phyloP scores from a whole-genome alignment of 768 basidiomycete genomes.

The Mycena albidolilacea region DNA sequence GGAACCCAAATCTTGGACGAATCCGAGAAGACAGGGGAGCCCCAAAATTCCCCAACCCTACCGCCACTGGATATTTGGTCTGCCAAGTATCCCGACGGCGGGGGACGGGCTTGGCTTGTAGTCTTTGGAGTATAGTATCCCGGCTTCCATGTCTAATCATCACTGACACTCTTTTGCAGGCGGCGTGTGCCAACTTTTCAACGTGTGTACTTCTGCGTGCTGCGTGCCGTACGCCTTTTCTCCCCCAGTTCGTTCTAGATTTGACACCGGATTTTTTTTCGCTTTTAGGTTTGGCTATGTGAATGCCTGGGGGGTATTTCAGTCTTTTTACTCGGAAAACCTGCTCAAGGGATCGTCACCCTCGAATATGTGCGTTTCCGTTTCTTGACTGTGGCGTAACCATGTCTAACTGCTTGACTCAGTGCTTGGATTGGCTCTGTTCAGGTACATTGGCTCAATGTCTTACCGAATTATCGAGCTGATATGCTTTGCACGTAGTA shows the following conservation, averaged over 20 bases:
- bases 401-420: neutral
- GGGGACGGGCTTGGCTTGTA: conserved; percentile 33
- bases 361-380: conserved; percentile 72
- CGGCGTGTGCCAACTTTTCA: conserved; percentile 34
- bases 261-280: conserved; percentile 4
- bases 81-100: conserved; percentile 36
- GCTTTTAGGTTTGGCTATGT: conserved; percentile 36
- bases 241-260: neutral
- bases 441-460: conserved; percentile 59
- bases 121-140: conserved; percentile 30
- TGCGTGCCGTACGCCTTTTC: conserved; percentile 3
- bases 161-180: conserved; percentile 5
- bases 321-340: conserved; percentile 76
- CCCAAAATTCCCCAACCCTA: neutral
- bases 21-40: conserved; percentile 22
- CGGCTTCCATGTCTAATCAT: neutral
- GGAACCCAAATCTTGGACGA: neutral
- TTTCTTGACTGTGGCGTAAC: neutral
- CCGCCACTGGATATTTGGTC: conserved; percentile 19
- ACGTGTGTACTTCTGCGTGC: conserved; percentile 23
- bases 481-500: conserved; percentile 57
- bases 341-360: conserved; percentile 65
- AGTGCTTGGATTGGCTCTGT: conserved; percentile 89
- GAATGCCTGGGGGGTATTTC: conserved; percentile 61
- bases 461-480: neutral